phyloP scores from a whole-genome alignment of 2,329 filamentous ascomycete species.

The Ceratocystis destructans region DNA sequence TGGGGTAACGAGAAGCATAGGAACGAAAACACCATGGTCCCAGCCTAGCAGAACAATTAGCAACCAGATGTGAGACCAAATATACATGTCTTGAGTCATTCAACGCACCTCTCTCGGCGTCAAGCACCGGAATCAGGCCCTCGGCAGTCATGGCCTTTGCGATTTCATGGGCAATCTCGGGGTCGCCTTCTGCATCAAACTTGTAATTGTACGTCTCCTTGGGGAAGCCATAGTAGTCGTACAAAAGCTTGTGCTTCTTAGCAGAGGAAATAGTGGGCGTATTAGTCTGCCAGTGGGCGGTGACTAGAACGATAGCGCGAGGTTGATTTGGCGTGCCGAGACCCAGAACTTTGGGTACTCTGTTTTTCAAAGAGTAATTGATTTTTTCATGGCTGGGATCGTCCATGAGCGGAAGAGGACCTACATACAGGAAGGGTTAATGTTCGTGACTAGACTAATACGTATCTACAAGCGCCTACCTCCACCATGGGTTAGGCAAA shows the following conservation, averaged over 20 bases:
- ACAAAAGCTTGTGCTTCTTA: conserved; percentile 35
- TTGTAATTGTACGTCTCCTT: conserved; percentile 40
- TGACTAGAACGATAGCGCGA: conserved; percentile 41
- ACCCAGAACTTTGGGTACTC: conserved; percentile 42
- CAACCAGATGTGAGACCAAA: background rate
- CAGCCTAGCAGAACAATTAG: conserved; percentile 27
- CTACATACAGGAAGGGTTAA: conserved; percentile 22
- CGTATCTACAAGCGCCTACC: conserved; percentile 24
- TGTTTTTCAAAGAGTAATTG: conserved; percentile 37
- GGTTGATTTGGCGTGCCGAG: conserved; percentile 38
- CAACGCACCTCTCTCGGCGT: conserved; percentile 25
- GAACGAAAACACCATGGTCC: conserved; percentile 50
- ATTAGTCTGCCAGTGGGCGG: conserved; percentile 42
- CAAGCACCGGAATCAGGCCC: conserved; percentile 32
- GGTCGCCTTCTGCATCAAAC: conserved; percentile 43
- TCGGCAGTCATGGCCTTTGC: conserved; percentile 32
- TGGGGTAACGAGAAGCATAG: conserved; percentile 41
- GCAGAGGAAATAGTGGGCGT: conserved; percentile 39
- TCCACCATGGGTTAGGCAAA: conserved; percentile 39
- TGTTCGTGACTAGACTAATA: background rate
- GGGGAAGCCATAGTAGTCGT: conserved; percentile 49
- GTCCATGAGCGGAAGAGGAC: conserved; percentile 44
- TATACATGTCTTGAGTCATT: background rate
- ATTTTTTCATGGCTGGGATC: conserved; percentile 40
- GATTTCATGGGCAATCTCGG: conserved; percentile 38